Conservation (phyloP, 305 asterid species). For the Nicotiana rustica region DNA sequence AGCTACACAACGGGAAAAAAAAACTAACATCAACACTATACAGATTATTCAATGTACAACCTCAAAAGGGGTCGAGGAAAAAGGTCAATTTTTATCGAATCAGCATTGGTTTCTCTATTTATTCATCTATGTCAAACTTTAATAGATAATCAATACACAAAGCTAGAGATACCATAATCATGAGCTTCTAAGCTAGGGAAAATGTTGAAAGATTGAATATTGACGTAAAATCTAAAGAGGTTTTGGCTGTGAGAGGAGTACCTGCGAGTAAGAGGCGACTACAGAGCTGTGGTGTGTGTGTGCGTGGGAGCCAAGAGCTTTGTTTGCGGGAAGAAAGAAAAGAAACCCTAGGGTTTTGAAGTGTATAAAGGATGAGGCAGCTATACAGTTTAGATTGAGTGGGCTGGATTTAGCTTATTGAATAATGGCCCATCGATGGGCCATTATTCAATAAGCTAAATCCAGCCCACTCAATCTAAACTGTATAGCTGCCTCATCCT, state of each 20-base stretch:
- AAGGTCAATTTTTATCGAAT: background rate
- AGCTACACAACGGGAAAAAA: background rate
- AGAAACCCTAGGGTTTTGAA: background rate
- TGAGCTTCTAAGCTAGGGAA: background rate
- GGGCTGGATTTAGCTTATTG: background rate
- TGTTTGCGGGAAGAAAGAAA: conserved; percentile 1
- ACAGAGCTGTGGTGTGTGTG: background rate
- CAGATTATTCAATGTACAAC: too few relatives aligned
- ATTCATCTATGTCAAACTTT: background rate
- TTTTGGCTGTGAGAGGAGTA: background rate
- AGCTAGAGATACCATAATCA: conserved; percentile 20
- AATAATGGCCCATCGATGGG: conserved; percentile 21
- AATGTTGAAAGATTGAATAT: background rate
- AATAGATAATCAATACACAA: background rate
- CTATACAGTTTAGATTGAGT: background rate
- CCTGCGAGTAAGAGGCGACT: conserved; percentile 15
- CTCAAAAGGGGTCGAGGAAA: background rate
- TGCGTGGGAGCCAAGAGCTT: background rate
- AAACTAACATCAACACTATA: too few relatives aligned
- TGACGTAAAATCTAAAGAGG: background rate
- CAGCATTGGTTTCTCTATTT: background rate
- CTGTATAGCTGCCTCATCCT: background rate
- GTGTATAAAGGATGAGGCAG: conserved; percentile 22
- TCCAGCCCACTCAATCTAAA: background rate
- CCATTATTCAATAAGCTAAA: background rate